phyloP scores from a whole-genome alignment of 305 asterid species.

The Coffea humblotiana region DNA sequence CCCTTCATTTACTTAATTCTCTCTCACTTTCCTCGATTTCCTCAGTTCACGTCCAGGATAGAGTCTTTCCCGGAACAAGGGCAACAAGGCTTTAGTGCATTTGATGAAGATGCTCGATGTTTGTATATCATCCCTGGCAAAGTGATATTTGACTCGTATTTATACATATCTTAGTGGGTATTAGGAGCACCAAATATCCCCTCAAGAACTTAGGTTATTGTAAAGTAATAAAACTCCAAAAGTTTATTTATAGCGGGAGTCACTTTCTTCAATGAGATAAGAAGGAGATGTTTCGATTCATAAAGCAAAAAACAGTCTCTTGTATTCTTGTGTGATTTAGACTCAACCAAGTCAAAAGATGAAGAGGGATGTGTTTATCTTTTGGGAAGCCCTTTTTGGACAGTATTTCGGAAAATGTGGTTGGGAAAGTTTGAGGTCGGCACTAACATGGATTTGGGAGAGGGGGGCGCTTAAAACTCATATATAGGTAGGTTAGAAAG shows the following conservation, averaged over 20 bases:
- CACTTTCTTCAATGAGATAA: constrained; percentile 43
- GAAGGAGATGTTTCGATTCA: constrained; percentile 26
- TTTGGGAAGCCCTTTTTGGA: constrained; percentile 35
- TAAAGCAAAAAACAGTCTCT: constrained; percentile 38
- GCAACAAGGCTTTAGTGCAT: constrained; percentile 8
- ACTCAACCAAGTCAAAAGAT: constrained; percentile 41
- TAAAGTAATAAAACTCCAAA: constrained; percentile 34
- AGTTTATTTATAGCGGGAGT: constrained; percentile 41
- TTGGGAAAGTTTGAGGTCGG: constrained; percentile 14
- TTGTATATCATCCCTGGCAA: background rate
- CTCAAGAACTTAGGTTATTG: constrained; percentile 18
- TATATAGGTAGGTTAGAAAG: constrained; percentile 28
- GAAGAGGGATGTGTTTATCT: constrained; percentile 23
- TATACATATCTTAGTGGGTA: constrained; percentile 17
- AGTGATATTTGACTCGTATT: background rate
- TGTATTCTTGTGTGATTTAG: constrained; percentile 56
- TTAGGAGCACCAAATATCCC: constrained; percentile 42
- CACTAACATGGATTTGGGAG: background rate
- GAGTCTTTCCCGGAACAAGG: background rate
- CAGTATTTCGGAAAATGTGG: constrained; percentile 25
- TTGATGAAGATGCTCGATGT: background rate
- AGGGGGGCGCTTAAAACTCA: background rate
- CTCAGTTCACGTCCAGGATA: background rate
- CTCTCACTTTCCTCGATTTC: background rate
- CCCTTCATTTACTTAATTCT: background rate